These are phyloP conservation scores for Talaromyces stipitatus DNA, from an alignment of 495 filamentous ascomycete genomes.

Conservation along the genomic window DNA sequence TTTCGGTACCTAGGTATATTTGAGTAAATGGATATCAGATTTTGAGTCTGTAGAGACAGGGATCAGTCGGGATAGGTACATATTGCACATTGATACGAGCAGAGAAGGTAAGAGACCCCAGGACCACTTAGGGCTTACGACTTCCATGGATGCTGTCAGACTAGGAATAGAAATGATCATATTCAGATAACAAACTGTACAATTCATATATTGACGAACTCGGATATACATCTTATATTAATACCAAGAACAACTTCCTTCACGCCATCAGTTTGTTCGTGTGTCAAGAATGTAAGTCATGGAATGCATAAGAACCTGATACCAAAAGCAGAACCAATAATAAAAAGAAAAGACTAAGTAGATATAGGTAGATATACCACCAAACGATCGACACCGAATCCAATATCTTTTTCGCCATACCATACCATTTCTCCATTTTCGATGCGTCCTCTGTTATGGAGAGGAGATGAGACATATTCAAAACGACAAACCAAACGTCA, in stretches of 20 bases:
- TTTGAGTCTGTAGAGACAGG: too few species aligned
- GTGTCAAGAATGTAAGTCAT: background rate
- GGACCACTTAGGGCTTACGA: too few species aligned
- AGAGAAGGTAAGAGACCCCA: too few species aligned
- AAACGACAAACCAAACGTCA: constrained; percentile 18
- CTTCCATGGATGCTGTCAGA: too few species aligned
- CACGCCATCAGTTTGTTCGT: background rate
- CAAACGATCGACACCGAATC: background rate
- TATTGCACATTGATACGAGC: too few species aligned
- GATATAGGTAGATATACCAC: background rate
- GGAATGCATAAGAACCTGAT: background rate
- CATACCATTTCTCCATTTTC: constrained; percentile 25
- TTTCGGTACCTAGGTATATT: background rate
- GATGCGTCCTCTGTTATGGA: constrained; percentile 5
- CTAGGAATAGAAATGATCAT: background rate
- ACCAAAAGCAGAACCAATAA: background rate
- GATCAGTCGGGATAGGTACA: too few species aligned
- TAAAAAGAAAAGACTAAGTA: background rate
- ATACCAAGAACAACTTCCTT: background rate
- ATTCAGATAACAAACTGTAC: background rate
- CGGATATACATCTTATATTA: background rate
- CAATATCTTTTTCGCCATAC: constrained; percentile 19
- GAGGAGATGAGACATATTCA: constrained; percentile 11
- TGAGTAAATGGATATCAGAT: background rate
- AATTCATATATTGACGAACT: background rate